Evolutionary conservation across 83 land plant genomes (phyloP).

Genomic region (Diphasiastrum complanatum): DNA sequence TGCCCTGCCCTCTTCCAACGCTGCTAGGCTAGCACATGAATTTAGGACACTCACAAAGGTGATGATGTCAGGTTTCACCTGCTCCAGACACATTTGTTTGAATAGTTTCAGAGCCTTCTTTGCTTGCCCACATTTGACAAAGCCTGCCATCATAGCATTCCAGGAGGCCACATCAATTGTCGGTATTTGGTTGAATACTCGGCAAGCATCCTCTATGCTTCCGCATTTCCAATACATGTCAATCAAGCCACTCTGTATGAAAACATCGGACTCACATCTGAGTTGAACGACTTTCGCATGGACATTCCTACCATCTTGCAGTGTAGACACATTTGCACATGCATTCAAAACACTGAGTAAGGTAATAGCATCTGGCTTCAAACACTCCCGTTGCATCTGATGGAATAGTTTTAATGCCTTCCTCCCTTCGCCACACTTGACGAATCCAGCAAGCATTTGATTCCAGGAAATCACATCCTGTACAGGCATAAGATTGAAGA

Average conservation of each 20-base stretch:
- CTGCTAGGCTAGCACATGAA: neutral
- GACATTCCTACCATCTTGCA: neutral
- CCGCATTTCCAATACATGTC: neutral
- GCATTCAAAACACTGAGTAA: neutral
- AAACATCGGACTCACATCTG: neutral
- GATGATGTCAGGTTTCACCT: neutral
- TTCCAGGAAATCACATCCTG: neutral
- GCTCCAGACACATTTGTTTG: too few relatives aligned
- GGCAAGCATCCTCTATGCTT: too few relatives aligned
- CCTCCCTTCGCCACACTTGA: neutral
- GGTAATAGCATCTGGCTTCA: neutral
- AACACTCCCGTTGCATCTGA: neutral
- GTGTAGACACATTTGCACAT: neutral
- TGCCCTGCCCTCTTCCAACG: neutral
- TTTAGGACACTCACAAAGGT: neutral
- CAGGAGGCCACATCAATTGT: neutral
- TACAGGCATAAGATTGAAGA: too few relatives aligned
- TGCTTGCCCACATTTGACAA: too few relatives aligned
- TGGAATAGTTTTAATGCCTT: too few relatives aligned
- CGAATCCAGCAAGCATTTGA: neutral
- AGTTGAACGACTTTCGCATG: too few relatives aligned
- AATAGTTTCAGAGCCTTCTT: too few relatives aligned
- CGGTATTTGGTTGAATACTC: neutral
- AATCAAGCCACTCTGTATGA: neutral
- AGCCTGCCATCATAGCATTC: slow-evolving; percentile 2